Evolutionary conservation across 768 basidiomycete species (phyloP).

Genomic region (Trametes cubensis): DNA sequence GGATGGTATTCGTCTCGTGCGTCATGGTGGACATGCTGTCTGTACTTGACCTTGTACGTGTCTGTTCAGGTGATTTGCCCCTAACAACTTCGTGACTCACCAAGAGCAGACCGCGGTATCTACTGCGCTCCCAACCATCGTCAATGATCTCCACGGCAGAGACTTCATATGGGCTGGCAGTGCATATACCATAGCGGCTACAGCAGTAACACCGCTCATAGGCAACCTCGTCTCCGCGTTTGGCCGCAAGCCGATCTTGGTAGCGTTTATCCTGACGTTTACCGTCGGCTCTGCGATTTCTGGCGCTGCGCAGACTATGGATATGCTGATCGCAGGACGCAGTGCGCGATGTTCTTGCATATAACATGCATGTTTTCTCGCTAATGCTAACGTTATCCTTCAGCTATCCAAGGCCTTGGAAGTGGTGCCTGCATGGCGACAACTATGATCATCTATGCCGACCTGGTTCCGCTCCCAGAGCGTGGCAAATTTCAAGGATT

Average conservation of each 20-base stretch:
- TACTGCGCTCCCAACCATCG: constrained; percentile 28
- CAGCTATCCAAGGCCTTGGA: constrained; percentile 32
- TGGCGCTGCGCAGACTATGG: constrained; percentile 43
- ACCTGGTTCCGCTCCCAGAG: constrained; percentile 31
- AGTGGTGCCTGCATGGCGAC: constrained; percentile 26
- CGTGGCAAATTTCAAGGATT: constrained; percentile 36
- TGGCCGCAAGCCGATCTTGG: constrained; percentile 38
- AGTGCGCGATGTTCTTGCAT: background rate
- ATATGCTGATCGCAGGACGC: constrained; percentile 44
- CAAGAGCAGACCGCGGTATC: constrained; percentile 17
- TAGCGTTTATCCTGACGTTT: constrained; percentile 36
- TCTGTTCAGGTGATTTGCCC: background rate
- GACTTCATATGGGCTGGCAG: constrained; percentile 32
- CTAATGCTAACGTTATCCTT: too few species aligned
- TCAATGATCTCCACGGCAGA: constrained; percentile 21
- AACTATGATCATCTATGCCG: constrained; percentile 28
- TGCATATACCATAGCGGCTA: constrained; percentile 39
- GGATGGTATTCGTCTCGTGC: constrained; percentile 13
- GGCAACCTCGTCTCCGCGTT: constrained; percentile 38
- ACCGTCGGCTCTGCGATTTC: constrained; percentile 43
- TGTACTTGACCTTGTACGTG: constrained; percentile 7
- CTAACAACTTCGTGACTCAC: too few species aligned
- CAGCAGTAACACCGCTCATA: constrained; percentile 38
- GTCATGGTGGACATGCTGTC: constrained; percentile 7
- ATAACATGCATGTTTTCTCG: background rate